phyloP scores from a whole-genome alignment of 352 stramenopile genomes.

The Phytophthora pluvialis region DNA sequence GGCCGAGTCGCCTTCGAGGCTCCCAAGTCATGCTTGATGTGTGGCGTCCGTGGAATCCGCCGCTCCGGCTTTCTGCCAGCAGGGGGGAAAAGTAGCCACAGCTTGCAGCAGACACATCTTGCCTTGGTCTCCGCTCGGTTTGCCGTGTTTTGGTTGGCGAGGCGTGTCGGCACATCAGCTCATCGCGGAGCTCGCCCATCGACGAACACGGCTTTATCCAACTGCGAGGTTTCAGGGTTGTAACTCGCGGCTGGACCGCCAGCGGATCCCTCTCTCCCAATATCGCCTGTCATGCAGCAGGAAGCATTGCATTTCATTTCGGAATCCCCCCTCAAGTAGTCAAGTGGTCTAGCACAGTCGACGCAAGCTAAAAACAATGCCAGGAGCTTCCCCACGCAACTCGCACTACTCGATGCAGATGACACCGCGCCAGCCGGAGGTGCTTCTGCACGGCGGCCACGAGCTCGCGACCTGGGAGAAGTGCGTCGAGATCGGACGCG shows the following conservation, averaged over 20 bases:
- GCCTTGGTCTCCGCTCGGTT: conserved; percentile 11
- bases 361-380: conserved; percentile 26
- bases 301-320: conserved; percentile 33
- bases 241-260: conserved; percentile 23
- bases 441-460: conserved; percentile 28
- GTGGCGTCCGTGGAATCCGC: conserved; percentile 20
- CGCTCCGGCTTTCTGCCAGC: conserved; percentile 34
- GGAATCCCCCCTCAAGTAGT: conserved; percentile 25
- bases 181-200: conserved; percentile 13
- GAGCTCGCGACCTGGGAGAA: conserved; percentile 50
- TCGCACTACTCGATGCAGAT: conserved; percentile 38
- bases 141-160: conserved; percentile 40
- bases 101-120: conserved; percentile 10
- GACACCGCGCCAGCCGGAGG: conserved; percentile 27
- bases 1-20: not conserved
- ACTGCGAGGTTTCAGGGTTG: conserved; percentile 19
- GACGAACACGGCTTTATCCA: conserved; percentile 33
- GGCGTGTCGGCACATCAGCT: conserved; percentile 33
- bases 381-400: conserved; percentile 34
- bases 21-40: conserved; percentile 23
- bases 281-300: conserved; percentile 8
- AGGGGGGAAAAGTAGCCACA: conserved; percentile 13
- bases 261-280: conserved; percentile 12
- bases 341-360: conserved; percentile 15
- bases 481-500: conserved; percentile 56